A percentile compares a stretch with the other conserved stretches of the same genome.
phyloP scores from a whole-genome alignment of 176 grass and related monocot genomes.

The Areca catechu region DNA sequence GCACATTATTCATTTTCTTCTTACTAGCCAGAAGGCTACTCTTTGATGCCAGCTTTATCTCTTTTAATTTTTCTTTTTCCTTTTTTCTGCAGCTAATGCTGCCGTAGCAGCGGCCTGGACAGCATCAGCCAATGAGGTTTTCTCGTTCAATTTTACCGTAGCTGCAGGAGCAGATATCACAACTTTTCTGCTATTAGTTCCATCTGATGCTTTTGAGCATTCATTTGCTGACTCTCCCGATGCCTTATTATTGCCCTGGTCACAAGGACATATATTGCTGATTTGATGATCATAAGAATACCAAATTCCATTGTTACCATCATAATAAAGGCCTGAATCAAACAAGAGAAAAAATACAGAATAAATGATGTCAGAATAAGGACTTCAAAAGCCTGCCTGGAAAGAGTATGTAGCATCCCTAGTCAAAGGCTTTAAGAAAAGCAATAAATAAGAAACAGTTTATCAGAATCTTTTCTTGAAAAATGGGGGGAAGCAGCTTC shows the following conservation, averaged over 20 bases:
- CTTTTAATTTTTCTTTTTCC: constrained; percentile 90
- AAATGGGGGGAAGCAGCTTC: too few species aligned
- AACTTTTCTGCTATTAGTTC: constrained; percentile 52
- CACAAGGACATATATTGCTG: constrained; percentile 74
- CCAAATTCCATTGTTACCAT: constrained; percentile 78
- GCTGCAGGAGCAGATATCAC: constrained; percentile 88
- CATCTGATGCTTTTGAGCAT: constrained; percentile 46
- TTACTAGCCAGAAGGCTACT: constrained; percentile 79
- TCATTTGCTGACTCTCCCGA: constrained; percentile 33
- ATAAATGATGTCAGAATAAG: too few species aligned
- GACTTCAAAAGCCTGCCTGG: neutral
- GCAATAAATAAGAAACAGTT: too few species aligned
- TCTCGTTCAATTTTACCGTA: constrained; percentile 66
- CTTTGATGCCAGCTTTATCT: constrained; percentile 86
- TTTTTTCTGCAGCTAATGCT: constrained; percentile 86
- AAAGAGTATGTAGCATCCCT: neutral
- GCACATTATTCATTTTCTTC: constrained; percentile 99
- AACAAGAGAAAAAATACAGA: constrained; percentile 5
- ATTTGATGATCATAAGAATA: constrained; percentile 73
- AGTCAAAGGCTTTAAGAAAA: too few species aligned
- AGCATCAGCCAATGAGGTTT: constrained; percentile 64
- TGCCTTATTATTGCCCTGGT: constrained; percentile 51
- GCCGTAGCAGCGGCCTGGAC: constrained; percentile 89
- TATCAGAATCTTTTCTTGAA: too few species aligned
- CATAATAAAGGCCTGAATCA: constrained; percentile 83